Evolutionary conservation across 306 rosid genomes (phyloP).

Genomic region (Castanospermum australe): DNA sequence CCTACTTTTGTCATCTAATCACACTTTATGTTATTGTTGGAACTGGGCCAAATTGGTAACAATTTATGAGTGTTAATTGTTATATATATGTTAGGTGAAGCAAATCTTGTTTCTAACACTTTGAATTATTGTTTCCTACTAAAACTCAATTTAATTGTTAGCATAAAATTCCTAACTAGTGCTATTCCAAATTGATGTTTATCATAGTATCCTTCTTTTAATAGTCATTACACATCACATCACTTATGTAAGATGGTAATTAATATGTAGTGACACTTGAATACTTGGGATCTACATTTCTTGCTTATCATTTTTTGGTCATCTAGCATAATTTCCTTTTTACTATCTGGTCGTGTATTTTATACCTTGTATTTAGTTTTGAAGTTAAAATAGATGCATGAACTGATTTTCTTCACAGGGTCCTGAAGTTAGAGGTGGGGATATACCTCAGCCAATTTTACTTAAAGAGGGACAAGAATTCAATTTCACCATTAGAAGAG

Average conservation of each 20-base stretch:
- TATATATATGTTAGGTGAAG: neutral
- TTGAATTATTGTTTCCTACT: neutral
- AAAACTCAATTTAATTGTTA: neutral
- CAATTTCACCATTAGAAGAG: conserved; percentile 87
- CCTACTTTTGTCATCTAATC: neutral
- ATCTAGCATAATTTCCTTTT: neutral
- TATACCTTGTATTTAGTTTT: neutral
- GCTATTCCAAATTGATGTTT: neutral
- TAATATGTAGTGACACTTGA: neutral
- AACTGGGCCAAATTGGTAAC: neutral
- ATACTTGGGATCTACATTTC: neutral
- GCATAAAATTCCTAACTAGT: neutral
- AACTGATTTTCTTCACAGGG: conserved; percentile 60
- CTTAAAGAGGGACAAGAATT: conserved; percentile 78
- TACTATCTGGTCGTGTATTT: neutral
- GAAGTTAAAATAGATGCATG: neutral
- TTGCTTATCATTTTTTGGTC: neutral
- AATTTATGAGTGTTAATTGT: neutral
- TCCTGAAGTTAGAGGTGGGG: conserved; percentile 98
- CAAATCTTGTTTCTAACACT: neutral
- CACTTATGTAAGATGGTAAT: neutral
- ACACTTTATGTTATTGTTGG: neutral
- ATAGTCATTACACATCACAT: neutral
- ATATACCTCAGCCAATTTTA: conserved; percentile 68
- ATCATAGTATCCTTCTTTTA: neutral